These are phyloP conservation scores for Aspergillus mulundensis DNA, from an alignment of 495 filamentous ascomycete species.

Conservation along the genomic window DNA sequence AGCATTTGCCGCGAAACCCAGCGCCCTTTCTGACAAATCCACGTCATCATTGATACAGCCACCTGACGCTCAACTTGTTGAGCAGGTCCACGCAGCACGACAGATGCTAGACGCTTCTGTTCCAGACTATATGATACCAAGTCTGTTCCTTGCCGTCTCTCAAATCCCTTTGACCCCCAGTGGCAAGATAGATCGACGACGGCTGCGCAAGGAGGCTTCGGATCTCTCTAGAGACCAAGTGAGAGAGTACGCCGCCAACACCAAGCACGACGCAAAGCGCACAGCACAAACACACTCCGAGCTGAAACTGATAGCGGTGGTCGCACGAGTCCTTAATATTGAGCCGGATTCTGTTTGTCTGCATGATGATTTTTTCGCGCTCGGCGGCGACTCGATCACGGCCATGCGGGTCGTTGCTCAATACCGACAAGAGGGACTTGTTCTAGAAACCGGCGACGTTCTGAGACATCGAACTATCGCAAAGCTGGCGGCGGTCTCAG, in stretches of 20 bases:
- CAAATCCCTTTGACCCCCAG: not conserved
- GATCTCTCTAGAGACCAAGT: not conserved
- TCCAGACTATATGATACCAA: not conserved
- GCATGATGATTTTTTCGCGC: slow-evolving; percentile 47
- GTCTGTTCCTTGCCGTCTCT: not conserved
- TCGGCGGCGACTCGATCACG: slow-evolving; percentile 54
- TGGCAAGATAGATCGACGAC: not conserved
- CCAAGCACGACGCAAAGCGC: not conserved
- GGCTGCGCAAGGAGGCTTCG: not conserved
- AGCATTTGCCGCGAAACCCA: no score
- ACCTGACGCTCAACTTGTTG: no score
- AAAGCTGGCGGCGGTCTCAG: not conserved
- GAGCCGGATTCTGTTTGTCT: slow-evolving; percentile 26
- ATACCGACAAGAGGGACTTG: slow-evolving; percentile 1
- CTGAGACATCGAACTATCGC: not conserved
- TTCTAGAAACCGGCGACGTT: not conserved
- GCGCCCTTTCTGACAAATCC: no score
- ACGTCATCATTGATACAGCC: no score
- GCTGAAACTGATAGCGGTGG: no score
- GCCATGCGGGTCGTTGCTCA: slow-evolving; percentile 35
- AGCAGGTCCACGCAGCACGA: not conserved
- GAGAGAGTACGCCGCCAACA: not conserved
- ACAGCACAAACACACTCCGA: not conserved
- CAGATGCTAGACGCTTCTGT: not conserved
- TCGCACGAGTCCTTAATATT: slow-evolving; percentile 2